Conservation (phyloP, 495 filamentous ascomycete species). For the Hypoxylon rickii region DNA sequence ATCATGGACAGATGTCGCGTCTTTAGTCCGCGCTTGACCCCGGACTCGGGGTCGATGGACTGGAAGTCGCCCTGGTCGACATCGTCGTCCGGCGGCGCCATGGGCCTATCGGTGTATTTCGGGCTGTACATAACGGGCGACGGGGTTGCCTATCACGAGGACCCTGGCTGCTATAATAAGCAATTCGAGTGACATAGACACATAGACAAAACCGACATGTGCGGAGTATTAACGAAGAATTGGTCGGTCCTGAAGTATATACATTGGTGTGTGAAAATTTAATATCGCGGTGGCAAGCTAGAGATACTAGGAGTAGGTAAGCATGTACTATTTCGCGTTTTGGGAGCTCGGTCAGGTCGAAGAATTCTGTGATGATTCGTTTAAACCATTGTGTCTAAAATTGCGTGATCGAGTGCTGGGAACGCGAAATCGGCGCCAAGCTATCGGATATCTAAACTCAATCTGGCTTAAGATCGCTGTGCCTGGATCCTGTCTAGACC, state of each 20-base stretch:
- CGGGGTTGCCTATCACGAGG: background rate
- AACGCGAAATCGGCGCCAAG: background rate
- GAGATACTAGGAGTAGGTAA: background rate
- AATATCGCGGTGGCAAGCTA: too few species aligned
- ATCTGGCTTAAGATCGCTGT: background rate
- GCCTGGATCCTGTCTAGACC: background rate
- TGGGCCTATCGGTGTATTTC: constrained; percentile 17
- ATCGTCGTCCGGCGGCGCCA: constrained; percentile 12
- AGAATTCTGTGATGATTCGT: too few species aligned
- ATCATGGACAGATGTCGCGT: constrained; percentile 75
- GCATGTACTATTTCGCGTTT: background rate
- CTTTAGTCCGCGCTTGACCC: constrained; percentile 63
- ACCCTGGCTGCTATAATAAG: background rate
- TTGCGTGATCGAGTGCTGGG: background rate
- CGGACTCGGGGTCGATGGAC: constrained; percentile 51
- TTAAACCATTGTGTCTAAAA: background rate
- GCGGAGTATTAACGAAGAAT: too few species aligned
- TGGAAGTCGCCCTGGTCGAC: constrained; percentile 43
- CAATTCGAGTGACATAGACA: too few species aligned
- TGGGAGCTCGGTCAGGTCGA: background rate
- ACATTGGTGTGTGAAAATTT: too few species aligned
- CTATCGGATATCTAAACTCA: background rate
- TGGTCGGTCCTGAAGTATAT: too few species aligned
- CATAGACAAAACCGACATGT: too few species aligned
- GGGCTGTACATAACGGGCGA: constrained; percentile 16